Conservation (phyloP, 148 eudicot species). For the Chenopodium album region DNA sequence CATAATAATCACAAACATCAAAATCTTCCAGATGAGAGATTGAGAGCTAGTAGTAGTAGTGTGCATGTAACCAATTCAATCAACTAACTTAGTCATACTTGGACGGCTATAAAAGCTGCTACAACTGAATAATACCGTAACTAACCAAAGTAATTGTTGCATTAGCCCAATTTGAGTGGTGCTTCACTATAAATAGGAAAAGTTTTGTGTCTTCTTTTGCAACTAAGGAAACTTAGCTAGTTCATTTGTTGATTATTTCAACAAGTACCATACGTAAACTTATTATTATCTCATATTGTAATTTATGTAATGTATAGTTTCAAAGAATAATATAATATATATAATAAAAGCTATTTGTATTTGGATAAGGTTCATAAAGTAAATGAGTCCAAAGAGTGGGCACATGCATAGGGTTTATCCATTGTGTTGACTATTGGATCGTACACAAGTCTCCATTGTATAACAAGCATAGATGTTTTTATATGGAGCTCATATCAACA, state of each 20-base stretch:
- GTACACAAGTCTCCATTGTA: background rate
- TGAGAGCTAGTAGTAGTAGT: too few species aligned
- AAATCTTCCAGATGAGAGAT: background rate
- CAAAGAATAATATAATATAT: too few species aligned
- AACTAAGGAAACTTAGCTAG: background rate
- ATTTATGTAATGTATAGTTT: too few species aligned
- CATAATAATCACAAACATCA: too few species aligned
- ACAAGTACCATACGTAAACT: background rate
- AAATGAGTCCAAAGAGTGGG: background rate
- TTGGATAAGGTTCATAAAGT: slow-evolving; percentile 2
- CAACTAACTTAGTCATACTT: background rate
- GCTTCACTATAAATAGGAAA: background rate
- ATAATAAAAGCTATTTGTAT: background rate
- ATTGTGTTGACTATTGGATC: background rate
- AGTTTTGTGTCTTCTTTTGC: background rate
- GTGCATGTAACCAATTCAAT: too few species aligned
- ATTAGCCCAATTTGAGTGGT: background rate
- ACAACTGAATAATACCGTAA: background rate
- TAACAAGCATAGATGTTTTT: background rate
- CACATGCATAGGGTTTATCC: background rate
- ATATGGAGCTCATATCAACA: too few species aligned
- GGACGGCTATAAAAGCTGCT: background rate
- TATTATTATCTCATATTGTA: background rate
- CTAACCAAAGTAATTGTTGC: background rate
- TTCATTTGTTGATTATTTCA: background rate